Evolutionary conservation across 495 filamentous ascomycete genomes (phyloP), one percentile per base, ranked within the genome.

Genomic region (Aspergillus sclerotioniger): DNA sequence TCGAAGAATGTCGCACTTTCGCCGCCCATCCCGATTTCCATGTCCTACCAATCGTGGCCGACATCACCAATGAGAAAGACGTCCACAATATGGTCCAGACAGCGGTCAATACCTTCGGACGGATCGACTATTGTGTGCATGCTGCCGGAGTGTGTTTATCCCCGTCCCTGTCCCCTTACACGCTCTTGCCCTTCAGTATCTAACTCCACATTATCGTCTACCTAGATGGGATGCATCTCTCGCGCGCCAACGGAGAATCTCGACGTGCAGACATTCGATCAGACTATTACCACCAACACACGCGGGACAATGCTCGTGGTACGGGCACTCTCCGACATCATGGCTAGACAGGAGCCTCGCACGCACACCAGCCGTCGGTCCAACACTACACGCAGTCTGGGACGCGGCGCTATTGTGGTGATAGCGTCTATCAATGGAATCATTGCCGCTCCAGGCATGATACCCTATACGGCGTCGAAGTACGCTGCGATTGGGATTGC

Each of bases 401-500:
- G 39, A 0, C 37, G 41, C 6, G 56, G 56, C 6, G 48, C 44
- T 15, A 79, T 81, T 49, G 59, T 79, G n/a, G 76, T 72, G 53
- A 32, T 78, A 9, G 78, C 67, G 0, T 79, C 75, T 0, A 61
- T 65, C 3, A 61, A 65, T n/a, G 76, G 74, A 1, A 64, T 62
- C 28, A 35, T 69, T 0, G 43, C 68, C 0, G 50, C 66, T 0
- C 62, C 71, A 0, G 60, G 65, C 3, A 70, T 62, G 6, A 46
- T 68, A 7, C 66, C 62, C 12, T 81, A 80, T 48, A 69, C 63
- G 7, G 63, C 75, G 4, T 62, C 73, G 0, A 82, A 82, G 43
- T 73, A 80, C 60, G 77, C 77, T 0, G 62, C 76, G 5, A 16
- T 75, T 3, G 78, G 74, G 0, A 71, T 82, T 21, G 73, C 37